phyloP scores from a whole-genome alignment of 352 stramenopile species.

The Phytophthora pini region DNA sequence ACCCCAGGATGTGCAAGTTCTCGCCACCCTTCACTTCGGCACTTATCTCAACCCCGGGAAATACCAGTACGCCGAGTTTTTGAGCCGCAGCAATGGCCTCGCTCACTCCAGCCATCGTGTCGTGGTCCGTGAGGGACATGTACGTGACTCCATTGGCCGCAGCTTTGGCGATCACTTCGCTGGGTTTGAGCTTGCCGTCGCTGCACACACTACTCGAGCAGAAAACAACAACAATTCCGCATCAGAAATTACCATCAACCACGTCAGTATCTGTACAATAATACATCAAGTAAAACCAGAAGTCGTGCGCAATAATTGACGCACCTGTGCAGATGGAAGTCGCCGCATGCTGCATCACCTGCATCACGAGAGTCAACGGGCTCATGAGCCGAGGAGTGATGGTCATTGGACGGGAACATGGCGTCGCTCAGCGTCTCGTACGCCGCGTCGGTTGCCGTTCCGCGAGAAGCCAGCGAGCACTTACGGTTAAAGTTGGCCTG shows the following conservation, averaged over 20 bases:
- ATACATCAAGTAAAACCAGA: slow-evolving; percentile 5
- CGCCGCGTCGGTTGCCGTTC: slow-evolving; percentile 1
- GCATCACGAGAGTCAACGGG: slow-evolving; percentile 43
- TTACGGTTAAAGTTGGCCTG: slow-evolving; percentile 89
- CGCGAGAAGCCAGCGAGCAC: slow-evolving; percentile 42
- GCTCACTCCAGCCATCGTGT: slow-evolving; percentile 84
- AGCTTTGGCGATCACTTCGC: slow-evolving; percentile 78
- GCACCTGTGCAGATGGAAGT: slow-evolving; percentile 90
- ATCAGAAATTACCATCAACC: slow-evolving; percentile 1
- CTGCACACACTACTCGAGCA: slow-evolving; percentile 65
- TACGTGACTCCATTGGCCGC: slow-evolving; percentile 79
- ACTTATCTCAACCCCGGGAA: slow-evolving; percentile 88
- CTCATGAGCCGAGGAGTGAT: slow-evolving; percentile 35
- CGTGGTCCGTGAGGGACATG: slow-evolving; percentile 88
- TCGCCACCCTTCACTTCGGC: slow-evolving; percentile 85
- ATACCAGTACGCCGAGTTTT: slow-evolving; percentile 71
- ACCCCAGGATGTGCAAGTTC: slow-evolving; percentile 88
- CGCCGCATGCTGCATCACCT: slow-evolving; percentile 65
- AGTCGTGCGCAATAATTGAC: slow-evolving; percentile 8
- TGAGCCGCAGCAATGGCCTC: slow-evolving; percentile 76
- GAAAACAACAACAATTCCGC: slow-evolving; percentile 10
- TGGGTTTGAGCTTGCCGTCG: slow-evolving; percentile 80
- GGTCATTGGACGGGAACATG: slow-evolving; percentile 82
- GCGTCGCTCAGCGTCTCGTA: slow-evolving; percentile 58
- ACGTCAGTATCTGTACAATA: slow-evolving; percentile 5